These are phyloP conservation scores for Pogostemon cablin DNA, from an alignment of 257 asterid genomes.

Conservation along the genomic window DNA sequence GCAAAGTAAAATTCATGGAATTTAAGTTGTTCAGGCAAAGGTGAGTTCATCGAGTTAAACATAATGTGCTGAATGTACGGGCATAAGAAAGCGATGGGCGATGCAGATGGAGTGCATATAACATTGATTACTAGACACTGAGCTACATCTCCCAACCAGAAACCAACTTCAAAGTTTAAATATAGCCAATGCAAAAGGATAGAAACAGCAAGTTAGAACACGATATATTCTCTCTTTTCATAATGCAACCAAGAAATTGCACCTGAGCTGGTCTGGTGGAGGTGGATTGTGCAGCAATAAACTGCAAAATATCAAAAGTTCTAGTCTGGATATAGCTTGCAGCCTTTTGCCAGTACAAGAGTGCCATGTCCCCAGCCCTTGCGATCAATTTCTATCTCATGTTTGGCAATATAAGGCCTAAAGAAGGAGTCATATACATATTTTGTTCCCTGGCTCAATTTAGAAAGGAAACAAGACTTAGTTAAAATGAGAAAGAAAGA, in stretches of 20 bases:
- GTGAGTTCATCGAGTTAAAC: not conserved
- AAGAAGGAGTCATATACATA: conserved; percentile 86
- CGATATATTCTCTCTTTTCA: conserved; percentile 3
- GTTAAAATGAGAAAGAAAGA: conserved; percentile 22
- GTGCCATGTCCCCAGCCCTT: conserved; percentile 79
- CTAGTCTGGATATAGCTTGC: conserved; percentile 77
- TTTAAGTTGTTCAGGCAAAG: not conserved
- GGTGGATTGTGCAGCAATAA: conserved; percentile 72
- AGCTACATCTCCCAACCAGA: not conserved
- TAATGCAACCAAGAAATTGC: conserved; percentile 20
- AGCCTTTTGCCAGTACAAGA: conserved; percentile 62
- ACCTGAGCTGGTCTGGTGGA: conserved; percentile 67
- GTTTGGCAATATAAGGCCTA: conserved; percentile 75
- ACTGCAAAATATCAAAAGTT: conserved; percentile 70
- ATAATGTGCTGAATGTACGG: not conserved
- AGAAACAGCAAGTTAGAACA: not conserved
- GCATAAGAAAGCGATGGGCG: conserved; percentile 12
- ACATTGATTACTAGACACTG: conserved; percentile 13
- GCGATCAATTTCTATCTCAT: conserved; percentile 89
- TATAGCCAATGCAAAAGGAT: conserved; percentile 14
- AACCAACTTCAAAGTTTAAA: conserved; percentile 4
- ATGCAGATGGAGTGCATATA: not conserved
- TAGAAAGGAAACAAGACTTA: conserved; percentile 6
- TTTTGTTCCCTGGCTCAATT: conserved; percentile 77
- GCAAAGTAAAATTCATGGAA: not conserved